A percentile compares a stretch with the other conserved stretches of the same genome.
These are phyloP conservation scores for Lignosus rhinocerotis DNA, from an alignment of 1,284 basidiomycete species.

Conservation along the genomic window DNA sequence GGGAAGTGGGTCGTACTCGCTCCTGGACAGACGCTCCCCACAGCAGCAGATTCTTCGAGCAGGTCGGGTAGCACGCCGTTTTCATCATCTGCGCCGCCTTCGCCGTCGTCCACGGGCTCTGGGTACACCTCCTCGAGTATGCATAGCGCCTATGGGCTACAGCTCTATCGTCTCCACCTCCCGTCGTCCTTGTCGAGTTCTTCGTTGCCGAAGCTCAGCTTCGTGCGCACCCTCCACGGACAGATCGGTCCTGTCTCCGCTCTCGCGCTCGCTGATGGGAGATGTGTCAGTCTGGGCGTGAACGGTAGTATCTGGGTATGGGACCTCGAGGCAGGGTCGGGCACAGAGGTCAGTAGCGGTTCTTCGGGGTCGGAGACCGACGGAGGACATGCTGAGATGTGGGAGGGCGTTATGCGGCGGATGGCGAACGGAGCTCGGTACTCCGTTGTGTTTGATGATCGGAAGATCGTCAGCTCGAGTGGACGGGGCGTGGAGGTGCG, in stretches of 20 bases:
- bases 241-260: conserved; percentile 65
- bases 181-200: conserved; percentile 49
- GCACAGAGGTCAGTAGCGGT: conserved; percentile 50
- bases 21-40: conserved; percentile 43
- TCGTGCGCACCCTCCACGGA: conserved; percentile 68
- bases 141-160: conserved; percentile 56
- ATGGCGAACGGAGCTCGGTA: conserved; percentile 33
- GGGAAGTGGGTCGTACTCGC: conserved; percentile 83
- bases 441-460: conserved; percentile 71
- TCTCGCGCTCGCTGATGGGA: conserved; percentile 72
- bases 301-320: conserved; percentile 80
- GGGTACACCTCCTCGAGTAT: conserved; percentile 35
- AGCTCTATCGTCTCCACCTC: conserved; percentile 71
- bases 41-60: conserved; percentile 2
- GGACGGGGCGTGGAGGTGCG: conserved; percentile 56
- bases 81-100: conserved; percentile 7
- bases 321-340: conserved; percentile 72
- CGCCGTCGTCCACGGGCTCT: conserved; percentile 31
- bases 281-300: conserved; percentile 70
- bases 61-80: background rate
- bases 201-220: conserved; percentile 61
- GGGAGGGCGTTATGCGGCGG: conserved; percentile 9
- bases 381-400: conserved; percentile 6
- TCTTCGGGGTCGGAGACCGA: conserved; percentile 4
- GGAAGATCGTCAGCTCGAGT: conserved; percentile 62